Evolutionary conservation across 1,139 yeast genomes (phyloP).

Genomic region (Torulaspora globosa): DNA sequence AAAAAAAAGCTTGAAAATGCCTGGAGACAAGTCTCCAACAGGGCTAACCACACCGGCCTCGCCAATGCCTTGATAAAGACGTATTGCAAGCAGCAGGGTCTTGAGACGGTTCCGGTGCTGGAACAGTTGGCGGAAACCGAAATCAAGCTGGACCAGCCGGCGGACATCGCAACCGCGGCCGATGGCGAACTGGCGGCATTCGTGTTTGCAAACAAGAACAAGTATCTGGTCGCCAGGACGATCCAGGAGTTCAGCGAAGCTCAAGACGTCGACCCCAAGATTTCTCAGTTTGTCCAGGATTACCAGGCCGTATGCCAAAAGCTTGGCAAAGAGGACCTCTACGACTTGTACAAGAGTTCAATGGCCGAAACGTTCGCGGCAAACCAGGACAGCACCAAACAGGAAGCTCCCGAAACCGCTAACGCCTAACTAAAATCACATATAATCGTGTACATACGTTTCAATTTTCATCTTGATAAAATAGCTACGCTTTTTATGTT

Average conservation of each 20-base stretch:
- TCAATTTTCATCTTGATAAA: not conserved
- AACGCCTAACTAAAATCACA: not conserved
- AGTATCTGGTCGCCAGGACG: slow-evolving; percentile 29
- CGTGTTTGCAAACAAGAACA: slow-evolving; percentile 19
- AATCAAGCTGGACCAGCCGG: slow-evolving; percentile 6
- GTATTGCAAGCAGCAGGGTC: slow-evolving; percentile 23
- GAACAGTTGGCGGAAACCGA: slow-evolving; percentile 8
- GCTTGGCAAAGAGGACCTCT: slow-evolving; percentile 21
- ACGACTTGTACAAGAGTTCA: slow-evolving; percentile 20
- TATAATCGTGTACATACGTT: slow-evolving; percentile 4
- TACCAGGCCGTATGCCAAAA: slow-evolving; percentile 18
- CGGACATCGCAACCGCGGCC: slow-evolving; percentile 12
- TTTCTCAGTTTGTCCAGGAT: slow-evolving; percentile 21
- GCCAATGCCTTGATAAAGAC: slow-evolving; percentile 22
- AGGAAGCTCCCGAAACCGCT: not conserved
- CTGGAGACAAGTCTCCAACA: slow-evolving; percentile 22
- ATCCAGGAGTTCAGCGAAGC: slow-evolving; percentile 27
- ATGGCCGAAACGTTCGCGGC: slow-evolving; percentile 10
- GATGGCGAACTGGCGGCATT: slow-evolving; percentile 20
- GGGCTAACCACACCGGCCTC: slow-evolving; percentile 26
- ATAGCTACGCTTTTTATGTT: not conserved
- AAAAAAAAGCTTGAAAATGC: slow-evolving; percentile 22
- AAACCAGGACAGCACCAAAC: slow-evolving; percentile 10
- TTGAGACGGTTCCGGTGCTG: slow-evolving; percentile 6
- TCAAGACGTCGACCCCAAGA: slow-evolving; percentile 22